Base-by-base conservation (phyloP, 2,329 filamentous ascomycete species). In the Dendrostoma leiphaemia region DNA sequence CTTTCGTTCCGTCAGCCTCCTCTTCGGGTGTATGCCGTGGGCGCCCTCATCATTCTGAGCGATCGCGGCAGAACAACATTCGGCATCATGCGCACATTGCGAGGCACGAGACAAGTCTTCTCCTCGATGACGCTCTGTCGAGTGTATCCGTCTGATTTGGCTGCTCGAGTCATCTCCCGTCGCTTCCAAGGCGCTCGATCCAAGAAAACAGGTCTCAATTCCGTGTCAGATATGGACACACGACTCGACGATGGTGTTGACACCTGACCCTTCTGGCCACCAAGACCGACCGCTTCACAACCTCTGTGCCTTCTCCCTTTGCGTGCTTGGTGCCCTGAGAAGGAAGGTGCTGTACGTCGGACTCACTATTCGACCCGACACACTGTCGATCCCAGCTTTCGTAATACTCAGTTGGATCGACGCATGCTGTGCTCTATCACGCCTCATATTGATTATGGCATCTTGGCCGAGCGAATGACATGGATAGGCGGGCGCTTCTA, bases 201-300 rank as follows among this genome's bases (percentile, higher is more conserved):
- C 40, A 51, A 26, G n/a, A 29, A 3, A 46, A 41, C 26, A 17
- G 38, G 34, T 34, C 32, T 54, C 40, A 54, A 26, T 37, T 10
- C 10, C 37, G 48, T 54, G 40, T 51, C 51, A 53, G 35, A 41
- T 8, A 15, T 53, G 21, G n/a, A n/a, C 44, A 41, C 51, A 46
- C 51, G 51, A 53, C 35, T 48, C 51, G 28, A 53, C 21, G 34
- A 48, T 41, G 21, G 40, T n/a, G n/a, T 46, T 26, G 28, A 53
- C 35, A 32, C 34, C 41, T 38, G 48, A 35, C 46, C 23, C 24
- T 28, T 13, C 26, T 45, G 43, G 32, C 40, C 47, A 32, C 52
- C 47, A 45, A 31, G 35, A 54, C n/a, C 41, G 35, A 54, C n/a
- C 41, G 47, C 53, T 29, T 37, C 9, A 21, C 29, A 5, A 6